phyloP scores from a whole-genome alignment of 257 asterid genomes.

The Fraxinus excelsior region DNA sequence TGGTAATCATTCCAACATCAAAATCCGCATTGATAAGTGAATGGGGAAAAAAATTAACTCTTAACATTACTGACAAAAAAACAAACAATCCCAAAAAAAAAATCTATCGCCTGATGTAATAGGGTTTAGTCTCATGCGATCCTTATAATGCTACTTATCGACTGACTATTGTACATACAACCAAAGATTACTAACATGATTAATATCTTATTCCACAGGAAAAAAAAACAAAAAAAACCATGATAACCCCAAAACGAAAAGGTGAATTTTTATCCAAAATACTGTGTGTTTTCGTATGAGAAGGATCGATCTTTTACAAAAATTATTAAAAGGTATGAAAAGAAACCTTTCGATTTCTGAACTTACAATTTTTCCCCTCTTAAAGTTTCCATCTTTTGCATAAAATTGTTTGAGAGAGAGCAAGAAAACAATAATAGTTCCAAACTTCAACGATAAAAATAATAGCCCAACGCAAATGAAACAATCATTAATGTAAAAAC shows the following conservation, averaged over 20 bases:
- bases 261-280: neutral
- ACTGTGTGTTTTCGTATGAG: neutral
- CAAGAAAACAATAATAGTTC: neutral
- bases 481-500: neutral
- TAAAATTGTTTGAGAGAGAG: neutral
- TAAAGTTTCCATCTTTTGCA: constrained; percentile 11
- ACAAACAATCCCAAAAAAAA: neutral
- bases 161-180: neutral
- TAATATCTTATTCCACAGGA: neutral
- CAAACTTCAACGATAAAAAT: neutral
- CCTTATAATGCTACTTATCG: neutral
- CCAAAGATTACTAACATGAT: neutral
- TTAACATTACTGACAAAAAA: neutral
- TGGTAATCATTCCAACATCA: constrained; percentile 20
- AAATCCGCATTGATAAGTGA: constrained; percentile 8
- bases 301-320: neutral
- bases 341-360: neutral
- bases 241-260: neutral
- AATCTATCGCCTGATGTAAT: neutral
- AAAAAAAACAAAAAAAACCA: neutral
- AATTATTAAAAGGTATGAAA: neutral
- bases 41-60: neutral
- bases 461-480: neutral
- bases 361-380: neutral
- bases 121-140: neutral